Conservation (phyloP, 306 rosid species). For the Cucurbita moschata region DNA sequence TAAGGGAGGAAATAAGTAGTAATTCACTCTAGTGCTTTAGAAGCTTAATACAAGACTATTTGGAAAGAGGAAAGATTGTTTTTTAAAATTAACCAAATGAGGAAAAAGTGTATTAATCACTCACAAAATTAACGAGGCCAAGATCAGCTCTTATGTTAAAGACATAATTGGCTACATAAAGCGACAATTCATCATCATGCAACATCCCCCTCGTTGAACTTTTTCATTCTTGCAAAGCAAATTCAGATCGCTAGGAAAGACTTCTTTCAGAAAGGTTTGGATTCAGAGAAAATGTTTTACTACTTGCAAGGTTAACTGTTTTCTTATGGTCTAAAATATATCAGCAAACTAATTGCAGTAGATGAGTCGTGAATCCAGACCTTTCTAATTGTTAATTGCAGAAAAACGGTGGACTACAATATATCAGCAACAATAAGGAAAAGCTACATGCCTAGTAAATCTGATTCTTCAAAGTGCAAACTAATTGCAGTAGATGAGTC, state of each 20-base stretch:
- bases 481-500: neutral
- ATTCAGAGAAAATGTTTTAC: neutral
- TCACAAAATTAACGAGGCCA: neutral
- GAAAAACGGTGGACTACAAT: neutral
- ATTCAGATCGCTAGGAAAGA: neutral
- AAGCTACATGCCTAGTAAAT: neutral
- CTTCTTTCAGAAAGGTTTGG: neutral
- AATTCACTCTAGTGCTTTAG: neutral
- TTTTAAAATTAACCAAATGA: no score
- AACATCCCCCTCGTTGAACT: neutral
- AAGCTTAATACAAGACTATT: neutral
- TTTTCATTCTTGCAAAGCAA: neutral
- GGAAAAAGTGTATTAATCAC: neutral
- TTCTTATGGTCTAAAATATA: neutral
- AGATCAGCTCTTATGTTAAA: neutral
- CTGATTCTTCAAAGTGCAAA: neutral
- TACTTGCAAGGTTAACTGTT: neutral
- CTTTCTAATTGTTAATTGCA: no score
- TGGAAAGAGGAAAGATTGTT: neutral
- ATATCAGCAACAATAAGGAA: neutral
- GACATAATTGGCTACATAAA: neutral
- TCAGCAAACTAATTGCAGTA: neutral
- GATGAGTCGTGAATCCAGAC: no score
- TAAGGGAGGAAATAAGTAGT: neutral
- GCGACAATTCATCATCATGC: neutral